Base-by-base conservation (phyloP, 2,329 filamentous ascomycete species). In the Colletotrichum orbiculare region DNA sequence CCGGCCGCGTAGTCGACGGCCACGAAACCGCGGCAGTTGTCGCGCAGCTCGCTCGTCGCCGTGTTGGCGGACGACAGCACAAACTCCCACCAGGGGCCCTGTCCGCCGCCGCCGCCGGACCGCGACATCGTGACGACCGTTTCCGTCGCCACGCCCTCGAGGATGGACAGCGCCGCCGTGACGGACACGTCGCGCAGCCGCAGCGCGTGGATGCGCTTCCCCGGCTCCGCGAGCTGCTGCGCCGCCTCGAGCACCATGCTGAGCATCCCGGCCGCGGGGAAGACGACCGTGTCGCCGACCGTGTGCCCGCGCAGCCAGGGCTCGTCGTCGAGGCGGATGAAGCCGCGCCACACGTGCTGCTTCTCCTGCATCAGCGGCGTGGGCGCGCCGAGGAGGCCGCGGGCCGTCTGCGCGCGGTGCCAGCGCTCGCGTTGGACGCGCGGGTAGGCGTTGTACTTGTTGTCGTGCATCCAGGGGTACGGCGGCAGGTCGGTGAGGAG, bases 281-380 rank as follows among this genome's bases (percentile, higher is more conserved):
- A 78, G 69, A 81, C 76, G 45, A 76, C 76, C 38, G 80, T 75
- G 70, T 74, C 78, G 54, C 80, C 75, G 4, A 41, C 13, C 38
- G 9, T 64, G 70, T 81, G 80, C 61, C 79, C 78, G 54, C 77
- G 71, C 10, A 78, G 77, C 33, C 82, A 82, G 25, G 83, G 75
- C 10, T 60, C 48, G 13, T 67, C 64, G 3, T 61, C 49, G 0
- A 67, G 54, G 3, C 54, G 49, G 15, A 67, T 38, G 6, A 52
- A 53, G 15, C 56, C 46, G n/a, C 52, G 49, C 54, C 54, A 67
- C 0, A 54, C 49, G 33, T 53, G 64, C 34, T 50, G 17, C 35
- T 41, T 48, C 50, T 81, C 79, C 48, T 74, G 81, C 13, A 76
- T 82, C 37, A 77, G 76, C 53, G 80, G 77, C 9, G 15, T 34